Base-by-base conservation (phyloP, 306 rosid genomes). In the Cucumis cinereus region DNA sequence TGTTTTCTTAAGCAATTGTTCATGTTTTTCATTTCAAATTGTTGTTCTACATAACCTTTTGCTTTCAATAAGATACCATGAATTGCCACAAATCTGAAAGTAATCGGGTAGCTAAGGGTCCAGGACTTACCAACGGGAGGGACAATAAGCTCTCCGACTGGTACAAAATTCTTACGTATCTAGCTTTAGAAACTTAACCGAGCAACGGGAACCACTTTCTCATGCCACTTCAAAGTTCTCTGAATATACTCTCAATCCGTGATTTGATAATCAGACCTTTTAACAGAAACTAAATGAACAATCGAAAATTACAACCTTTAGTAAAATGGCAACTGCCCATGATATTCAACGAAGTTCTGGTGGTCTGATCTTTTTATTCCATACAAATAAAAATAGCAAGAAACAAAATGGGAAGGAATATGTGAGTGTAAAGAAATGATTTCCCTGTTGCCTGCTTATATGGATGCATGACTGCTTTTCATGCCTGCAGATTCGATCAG, bases 401-500 rank as follows among this genome's bases (percentile, higher is more conserved):
- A 62, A 62, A 16, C 22, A 7, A 62, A 62, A 62, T 62, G 71
- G 71, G 47, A 63, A 63, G 15, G 7, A 17, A 20, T 19, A 19
- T 63, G 72, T 14, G 40, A 38, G 30, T 38, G 50, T 19, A 64
- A 35, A 64, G 15, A 35, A 64, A 64, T 38, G 16, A 36, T 64
- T 38, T 36, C 26, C 28, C 16, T 10, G 22, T 45, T 16, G 52
- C 17, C 52, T 45, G 52, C 9, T 8, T 66, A 68, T 5, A 45
- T 68, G 17, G 26, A 33, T 76, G 72, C 20, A 26, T 43, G 47
- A 77, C 73, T 87, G 54, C 73, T 77, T 41, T 45, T 74, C 77
- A 66, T 79, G 80, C 52, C 61, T 24, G 70, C 90, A 94, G 99
- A 69, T 94, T 94, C 22, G 99, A 94, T 60, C 87, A 92, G 57